Conservation (phyloP, 1,139 yeast species). For the Meyerozyma carpophila region DNA sequence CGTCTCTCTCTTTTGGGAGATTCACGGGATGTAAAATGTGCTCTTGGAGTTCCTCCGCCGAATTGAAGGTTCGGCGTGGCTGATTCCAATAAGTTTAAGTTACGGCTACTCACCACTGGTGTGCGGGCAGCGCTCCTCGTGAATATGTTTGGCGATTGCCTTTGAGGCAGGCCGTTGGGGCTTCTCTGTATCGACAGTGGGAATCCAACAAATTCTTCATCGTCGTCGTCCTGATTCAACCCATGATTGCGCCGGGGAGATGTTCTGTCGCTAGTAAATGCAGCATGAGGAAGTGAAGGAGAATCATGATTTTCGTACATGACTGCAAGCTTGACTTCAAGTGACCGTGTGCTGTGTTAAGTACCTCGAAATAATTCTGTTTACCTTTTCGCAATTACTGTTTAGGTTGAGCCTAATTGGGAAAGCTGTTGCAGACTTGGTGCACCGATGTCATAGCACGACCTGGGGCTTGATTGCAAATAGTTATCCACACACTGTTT, state of each 20-base stretch:
- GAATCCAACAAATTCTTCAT: conserved; percentile 24
- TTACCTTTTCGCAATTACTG: background rate
- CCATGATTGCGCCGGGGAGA: conserved; percentile 35
- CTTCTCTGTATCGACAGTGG: conserved; percentile 20
- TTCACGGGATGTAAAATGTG: conserved; percentile 55
- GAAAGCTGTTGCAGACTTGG: background rate
- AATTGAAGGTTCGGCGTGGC: conserved; percentile 19
- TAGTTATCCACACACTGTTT: background rate
- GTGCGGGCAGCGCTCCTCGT: conserved; percentile 47
- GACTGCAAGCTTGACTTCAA: conserved; percentile 18
- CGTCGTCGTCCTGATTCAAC: conserved; percentile 15
- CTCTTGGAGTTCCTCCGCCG: conserved; percentile 37
- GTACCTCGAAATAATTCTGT: background rate
- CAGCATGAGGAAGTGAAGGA: conserved; percentile 36
- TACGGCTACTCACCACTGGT: conserved; percentile 8
- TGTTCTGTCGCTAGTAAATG: conserved; percentile 34
- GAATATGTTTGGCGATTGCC: conserved; percentile 43
- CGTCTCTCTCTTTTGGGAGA: conserved; percentile 58
- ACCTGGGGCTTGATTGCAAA: too few species aligned
- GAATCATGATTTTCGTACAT: conserved; percentile 26
- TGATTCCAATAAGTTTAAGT: conserved; percentile 2
- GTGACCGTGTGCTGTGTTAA: background rate
- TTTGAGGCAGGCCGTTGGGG: conserved; percentile 8
- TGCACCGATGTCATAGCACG: background rate
- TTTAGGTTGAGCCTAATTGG: background rate